Evolutionary conservation across 2,329 filamentous ascomycete species (phyloP).

Genomic region (Capronia americana): DNA sequence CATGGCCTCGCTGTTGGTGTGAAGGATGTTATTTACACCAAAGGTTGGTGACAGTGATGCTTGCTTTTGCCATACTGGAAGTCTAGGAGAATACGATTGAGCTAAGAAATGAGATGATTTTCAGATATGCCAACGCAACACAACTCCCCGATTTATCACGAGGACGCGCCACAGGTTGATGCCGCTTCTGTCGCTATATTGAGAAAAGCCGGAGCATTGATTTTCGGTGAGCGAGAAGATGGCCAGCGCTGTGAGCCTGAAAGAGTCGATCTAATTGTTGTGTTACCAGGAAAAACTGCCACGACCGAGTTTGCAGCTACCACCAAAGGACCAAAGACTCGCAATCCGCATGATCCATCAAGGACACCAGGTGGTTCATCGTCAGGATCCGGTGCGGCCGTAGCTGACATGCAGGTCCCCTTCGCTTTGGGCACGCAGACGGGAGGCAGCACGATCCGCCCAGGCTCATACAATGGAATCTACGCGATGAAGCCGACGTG

Average conservation of each 20-base stretch:
- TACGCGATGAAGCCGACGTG: constrained; percentile 72
- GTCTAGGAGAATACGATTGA: too few species aligned
- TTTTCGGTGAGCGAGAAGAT: constrained; percentile 57
- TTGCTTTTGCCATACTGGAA: too few species aligned
- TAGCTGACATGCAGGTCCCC: constrained; percentile 68
- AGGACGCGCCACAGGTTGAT: constrained; percentile 48
- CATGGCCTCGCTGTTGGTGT: constrained; percentile 65
- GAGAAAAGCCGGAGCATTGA: background rate
- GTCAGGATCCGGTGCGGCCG: constrained; percentile 69
- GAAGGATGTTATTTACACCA: constrained; percentile 67
- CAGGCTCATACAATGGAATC: constrained; percentile 69
- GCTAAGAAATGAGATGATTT: too few species aligned
- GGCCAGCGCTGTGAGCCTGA: too few species aligned
- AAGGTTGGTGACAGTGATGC: too few species aligned
- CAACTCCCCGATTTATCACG: constrained; percentile 62
- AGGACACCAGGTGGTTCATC: constrained; percentile 72
- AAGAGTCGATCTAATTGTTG: too few species aligned
- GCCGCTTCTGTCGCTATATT: background rate
- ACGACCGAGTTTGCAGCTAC: constrained; percentile 71
- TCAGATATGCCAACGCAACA: constrained; percentile 64
- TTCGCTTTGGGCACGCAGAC: constrained; percentile 70
- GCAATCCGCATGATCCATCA: constrained; percentile 61
- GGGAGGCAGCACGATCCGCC: constrained; percentile 67
- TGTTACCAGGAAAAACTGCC: constrained; percentile 64
- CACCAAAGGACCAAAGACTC: constrained; percentile 59